A percentile compares a stretch with the other conserved stretches of the same genome.
phyloP scores from a whole-genome alignment of 2,329 filamentous ascomycete species.

The Pseudocercospora fuligena region DNA sequence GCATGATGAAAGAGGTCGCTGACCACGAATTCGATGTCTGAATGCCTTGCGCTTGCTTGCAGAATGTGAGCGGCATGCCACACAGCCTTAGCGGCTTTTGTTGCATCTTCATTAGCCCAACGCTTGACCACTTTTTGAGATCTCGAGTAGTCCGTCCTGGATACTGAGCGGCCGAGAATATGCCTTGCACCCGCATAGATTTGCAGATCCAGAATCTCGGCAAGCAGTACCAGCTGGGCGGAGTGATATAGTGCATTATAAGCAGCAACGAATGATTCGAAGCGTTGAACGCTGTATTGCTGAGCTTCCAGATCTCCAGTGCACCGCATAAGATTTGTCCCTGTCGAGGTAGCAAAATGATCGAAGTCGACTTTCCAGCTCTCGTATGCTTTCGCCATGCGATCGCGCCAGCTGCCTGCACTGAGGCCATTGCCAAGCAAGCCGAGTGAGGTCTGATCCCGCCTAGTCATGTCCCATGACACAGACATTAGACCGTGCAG shows the following conservation, averaged over 20 bases:
- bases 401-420: conserved; percentile 52
- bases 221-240: conserved; percentile 61
- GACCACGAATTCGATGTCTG: conserved; percentile 55
- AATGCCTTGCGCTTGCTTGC: conserved; percentile 52
- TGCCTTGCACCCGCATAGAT: conserved; percentile 65
- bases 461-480: conserved; percentile 64
- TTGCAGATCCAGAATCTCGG: conserved; percentile 65
- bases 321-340: conserved; percentile 28
- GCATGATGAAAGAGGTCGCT: conserved; percentile 64
- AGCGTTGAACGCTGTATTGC: conserved; percentile 40
- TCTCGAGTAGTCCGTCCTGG: conserved; percentile 55
- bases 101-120: conserved; percentile 49
- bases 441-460: conserved; percentile 65
- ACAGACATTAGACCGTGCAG: conserved; percentile 68
- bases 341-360: conserved; percentile 46
- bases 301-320: not conserved
- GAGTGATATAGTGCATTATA: conserved; percentile 64
- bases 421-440: conserved; percentile 9
- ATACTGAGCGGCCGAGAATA: conserved; percentile 62
- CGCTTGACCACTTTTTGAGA: conserved; percentile 58
- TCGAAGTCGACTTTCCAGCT: conserved; percentile 65
- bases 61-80: conserved; percentile 62
- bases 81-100: conserved; percentile 50
- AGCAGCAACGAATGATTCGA: conserved; percentile 55
- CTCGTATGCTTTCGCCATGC: conserved; percentile 60